phyloP scores from a whole-genome alignment of 2,329 filamentous ascomycete genomes.

The Tolypocladium sp. region DNA sequence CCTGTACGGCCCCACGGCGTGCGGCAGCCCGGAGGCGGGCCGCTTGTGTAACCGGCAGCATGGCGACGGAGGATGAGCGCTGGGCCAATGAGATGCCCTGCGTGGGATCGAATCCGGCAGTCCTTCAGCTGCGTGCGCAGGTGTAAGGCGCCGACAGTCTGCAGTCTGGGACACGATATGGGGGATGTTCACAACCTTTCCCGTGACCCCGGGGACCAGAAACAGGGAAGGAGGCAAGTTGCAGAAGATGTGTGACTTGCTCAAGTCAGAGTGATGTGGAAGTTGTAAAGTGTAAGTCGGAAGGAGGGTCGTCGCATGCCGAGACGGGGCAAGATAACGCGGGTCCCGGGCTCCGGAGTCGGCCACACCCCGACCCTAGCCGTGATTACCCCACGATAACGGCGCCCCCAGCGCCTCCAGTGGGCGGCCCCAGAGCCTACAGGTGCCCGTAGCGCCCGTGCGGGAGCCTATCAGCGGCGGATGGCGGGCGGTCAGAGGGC shows the following conservation, averaged over 20 bases:
- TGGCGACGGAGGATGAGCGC: neutral
- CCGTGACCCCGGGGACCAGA: neutral
- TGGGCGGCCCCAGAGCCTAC: neutral
- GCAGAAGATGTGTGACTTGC: neutral
- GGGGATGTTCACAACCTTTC: neutral
- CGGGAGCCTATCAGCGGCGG: neutral
- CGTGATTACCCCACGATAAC: constrained; percentile 1
- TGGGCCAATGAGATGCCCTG: neutral
- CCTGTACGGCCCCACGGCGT: constrained; percentile 1
- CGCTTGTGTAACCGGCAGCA: constrained; percentile 1
- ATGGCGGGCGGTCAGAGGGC: neutral
- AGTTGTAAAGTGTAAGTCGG: neutral
- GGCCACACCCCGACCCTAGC: constrained; percentile 5
- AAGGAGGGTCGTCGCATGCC: neutral
- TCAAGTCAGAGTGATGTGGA: neutral
- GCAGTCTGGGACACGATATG: neutral
- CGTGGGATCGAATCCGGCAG: neutral
- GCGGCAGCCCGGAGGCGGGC: neutral
- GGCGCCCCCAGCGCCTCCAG: neutral
- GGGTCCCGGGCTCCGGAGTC: constrained; percentile 2
- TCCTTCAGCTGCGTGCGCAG: neutral
- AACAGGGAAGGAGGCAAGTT: neutral
- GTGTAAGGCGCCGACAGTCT: neutral
- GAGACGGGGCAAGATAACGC: neutral
- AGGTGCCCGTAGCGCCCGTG: neutral